Percentiles rank a stretch among this genome's conserved stretches.
These are phyloP conservation scores for Paraleonurus japonicus DNA, from an alignment of 257 asterid species.

Conservation along the genomic window DNA sequence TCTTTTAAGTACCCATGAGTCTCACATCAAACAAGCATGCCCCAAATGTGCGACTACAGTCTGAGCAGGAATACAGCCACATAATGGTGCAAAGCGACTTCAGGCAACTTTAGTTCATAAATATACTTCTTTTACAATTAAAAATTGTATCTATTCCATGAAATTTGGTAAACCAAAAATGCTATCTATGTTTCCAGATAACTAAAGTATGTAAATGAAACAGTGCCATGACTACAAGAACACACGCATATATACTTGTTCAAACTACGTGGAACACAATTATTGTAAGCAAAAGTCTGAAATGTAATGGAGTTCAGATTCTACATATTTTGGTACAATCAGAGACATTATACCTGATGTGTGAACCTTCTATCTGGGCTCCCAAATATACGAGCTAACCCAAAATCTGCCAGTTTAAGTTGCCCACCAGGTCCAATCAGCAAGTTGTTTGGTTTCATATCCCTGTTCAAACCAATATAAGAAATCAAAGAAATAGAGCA, in stretches of 20 bases:
- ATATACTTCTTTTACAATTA: not conserved
- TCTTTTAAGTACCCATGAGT: not conserved
- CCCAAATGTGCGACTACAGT: not conserved
- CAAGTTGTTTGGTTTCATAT: constrained; percentile 97
- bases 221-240: not conserved
- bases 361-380: constrained; percentile 97
- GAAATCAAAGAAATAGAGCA: constrained; percentile 17
- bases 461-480: constrained; percentile 50
- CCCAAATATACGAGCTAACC: constrained; percentile 94
- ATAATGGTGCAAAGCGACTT: not conserved
- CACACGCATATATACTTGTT: not conserved
- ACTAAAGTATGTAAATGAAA: not conserved
- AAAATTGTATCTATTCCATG: not conserved
- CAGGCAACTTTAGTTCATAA: not conserved
- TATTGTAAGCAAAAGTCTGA: constrained; percentile 11
- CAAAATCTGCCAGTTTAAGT: constrained; percentile 96
- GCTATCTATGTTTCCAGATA: not conserved
- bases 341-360: constrained; percentile 68
- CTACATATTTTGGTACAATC: not conserved
- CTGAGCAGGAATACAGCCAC: constrained; percentile 1
- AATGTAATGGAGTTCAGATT: not conserved
- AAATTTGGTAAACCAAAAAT: constrained; percentile 1
- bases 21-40: constrained; percentile 13
- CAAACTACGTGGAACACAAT: not conserved
- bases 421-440: constrained; percentile 89